Percentiles rank a stretch among this genome's conserved stretches.
phyloP scores from a whole-genome alignment of 164 flowering plant genomes.

The Macadamia tetraphylla region DNA sequence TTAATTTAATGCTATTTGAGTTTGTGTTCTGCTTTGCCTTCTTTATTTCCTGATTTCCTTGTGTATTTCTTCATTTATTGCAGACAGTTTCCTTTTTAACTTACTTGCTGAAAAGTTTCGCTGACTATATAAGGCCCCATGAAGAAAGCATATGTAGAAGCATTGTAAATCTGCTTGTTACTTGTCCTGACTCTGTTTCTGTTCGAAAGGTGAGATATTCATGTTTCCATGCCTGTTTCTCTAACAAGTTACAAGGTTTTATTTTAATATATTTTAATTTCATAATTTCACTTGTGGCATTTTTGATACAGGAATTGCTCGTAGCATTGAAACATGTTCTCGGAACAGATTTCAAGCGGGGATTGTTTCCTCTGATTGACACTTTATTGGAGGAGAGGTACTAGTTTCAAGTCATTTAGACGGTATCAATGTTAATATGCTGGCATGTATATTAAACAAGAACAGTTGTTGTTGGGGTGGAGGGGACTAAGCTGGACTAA shows the following conservation, averaged over 20 bases:
- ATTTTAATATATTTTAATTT: not conserved
- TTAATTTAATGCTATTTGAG: not conserved
- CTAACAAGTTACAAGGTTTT: not conserved
- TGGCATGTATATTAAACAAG: no score
- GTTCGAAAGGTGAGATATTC: constrained; percentile 65
- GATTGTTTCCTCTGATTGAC: constrained; percentile 92
- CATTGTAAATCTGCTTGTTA: constrained; percentile 95
- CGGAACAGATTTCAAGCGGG: constrained; percentile 93
- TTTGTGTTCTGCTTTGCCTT: not conserved
- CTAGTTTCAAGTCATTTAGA: not conserved
- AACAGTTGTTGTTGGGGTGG: no score
- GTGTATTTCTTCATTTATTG: constrained; percentile 15
- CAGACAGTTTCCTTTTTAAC: constrained; percentile 99
- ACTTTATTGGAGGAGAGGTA: constrained; percentile 94
- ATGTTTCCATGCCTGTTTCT: not conserved
- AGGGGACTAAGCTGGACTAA: no score
- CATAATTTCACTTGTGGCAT: not conserved
- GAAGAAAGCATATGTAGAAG: constrained; percentile 99
- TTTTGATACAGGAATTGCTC: constrained; percentile 70
- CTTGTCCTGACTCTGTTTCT: constrained; percentile 93
- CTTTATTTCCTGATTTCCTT: not conserved
- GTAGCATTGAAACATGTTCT: constrained; percentile 97
- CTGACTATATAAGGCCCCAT: constrained; percentile 90
- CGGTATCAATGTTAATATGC: no score
- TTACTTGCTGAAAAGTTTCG: constrained; percentile 86